A percentile compares a stretch with the other conserved stretches of the same genome.
Conservation (phyloP, 805 yeast species). For the Saccharomyces eubayanus region DNA sequence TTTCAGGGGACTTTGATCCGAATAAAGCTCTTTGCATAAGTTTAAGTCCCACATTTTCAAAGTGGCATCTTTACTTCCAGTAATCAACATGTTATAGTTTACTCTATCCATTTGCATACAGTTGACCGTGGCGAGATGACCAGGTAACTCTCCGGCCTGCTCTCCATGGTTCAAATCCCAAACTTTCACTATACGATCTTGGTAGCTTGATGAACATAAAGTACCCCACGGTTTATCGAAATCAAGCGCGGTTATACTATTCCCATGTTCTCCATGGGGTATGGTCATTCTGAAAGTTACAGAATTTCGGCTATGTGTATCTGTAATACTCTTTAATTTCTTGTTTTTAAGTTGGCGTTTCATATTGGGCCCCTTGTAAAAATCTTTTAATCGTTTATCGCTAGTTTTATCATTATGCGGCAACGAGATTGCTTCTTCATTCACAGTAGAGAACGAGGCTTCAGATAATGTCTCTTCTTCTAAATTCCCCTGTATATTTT, state of each 20-base stretch:
- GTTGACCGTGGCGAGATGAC: slow-evolving; percentile 56
- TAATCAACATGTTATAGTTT: slow-evolving; percentile 31
- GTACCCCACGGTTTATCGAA: slow-evolving; percentile 69
- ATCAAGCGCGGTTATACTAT: slow-evolving; percentile 48
- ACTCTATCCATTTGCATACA: slow-evolving; percentile 51
- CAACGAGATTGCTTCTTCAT: background rate
- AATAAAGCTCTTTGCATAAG: slow-evolving; percentile 20
- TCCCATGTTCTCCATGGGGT: slow-evolving; percentile 38
- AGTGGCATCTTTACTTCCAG: slow-evolving; percentile 59
- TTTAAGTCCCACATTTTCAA: slow-evolving; percentile 52
- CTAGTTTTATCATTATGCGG: background rate
- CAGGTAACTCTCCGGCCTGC: slow-evolving; percentile 45
- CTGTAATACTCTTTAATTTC: slow-evolving; percentile 1
- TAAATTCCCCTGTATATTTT: slow-evolving; percentile 6
- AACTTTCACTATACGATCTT: slow-evolving; percentile 69
- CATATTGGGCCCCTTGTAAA: background rate
- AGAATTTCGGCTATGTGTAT: background rate
- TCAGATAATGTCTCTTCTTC: background rate
- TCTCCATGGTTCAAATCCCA: slow-evolving; percentile 67
- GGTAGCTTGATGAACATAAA: slow-evolving; percentile 59
- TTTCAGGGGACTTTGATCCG: slow-evolving; percentile 17
- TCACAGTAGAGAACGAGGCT: background rate
- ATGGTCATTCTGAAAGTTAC: background rate
- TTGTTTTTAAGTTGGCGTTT: background rate
- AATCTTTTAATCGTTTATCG: background rate